Evolutionary conservation across 1,284 basidiomycete species (phyloP).

Genomic region (Cutaneotrichosporon dermatis): DNA sequence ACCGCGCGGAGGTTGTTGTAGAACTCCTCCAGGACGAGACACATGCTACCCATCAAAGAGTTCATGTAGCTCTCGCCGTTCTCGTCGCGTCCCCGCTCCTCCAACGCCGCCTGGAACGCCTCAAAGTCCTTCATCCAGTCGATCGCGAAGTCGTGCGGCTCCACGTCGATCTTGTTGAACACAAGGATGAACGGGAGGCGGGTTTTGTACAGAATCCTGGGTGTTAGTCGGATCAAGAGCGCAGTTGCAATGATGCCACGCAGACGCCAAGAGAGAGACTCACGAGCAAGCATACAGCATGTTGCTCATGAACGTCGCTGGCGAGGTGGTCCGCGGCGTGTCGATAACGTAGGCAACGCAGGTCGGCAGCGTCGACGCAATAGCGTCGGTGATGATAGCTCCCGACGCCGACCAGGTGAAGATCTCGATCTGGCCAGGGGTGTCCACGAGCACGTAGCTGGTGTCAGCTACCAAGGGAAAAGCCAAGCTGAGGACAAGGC

Average conservation of each 20-base stretch:
- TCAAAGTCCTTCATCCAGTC: constrained; percentile 99
- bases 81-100: constrained; percentile 61
- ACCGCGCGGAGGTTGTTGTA: constrained; percentile 95
- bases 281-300: constrained; percentile 99
- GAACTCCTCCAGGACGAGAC: constrained; percentile 95
- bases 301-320: constrained; percentile 99
- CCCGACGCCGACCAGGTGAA: constrained; percentile 99
- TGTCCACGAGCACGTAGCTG: constrained; percentile 91
- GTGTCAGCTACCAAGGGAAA: not conserved
- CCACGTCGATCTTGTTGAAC: constrained; percentile 96
- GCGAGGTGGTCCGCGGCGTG: constrained; percentile 88
- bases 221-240: no score
- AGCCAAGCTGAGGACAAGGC: no score
- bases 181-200: constrained; percentile 95
- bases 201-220: constrained; percentile 95
- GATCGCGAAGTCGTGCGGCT: constrained; percentile 78
- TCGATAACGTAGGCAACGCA: constrained; percentile 97
- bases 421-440: constrained; percentile 98
- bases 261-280: constrained; percentile 28
- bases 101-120: constrained; percentile 57
- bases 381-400: constrained; percentile 96
- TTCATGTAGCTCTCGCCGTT: constrained; percentile 98
- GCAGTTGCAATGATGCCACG: no score
- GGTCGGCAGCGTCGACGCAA: constrained; percentile 87
- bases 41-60: constrained; percentile 98